Base-by-base conservation (phyloP, 768 basidiomycete genomes). In the Tulasnella sp. region DNA sequence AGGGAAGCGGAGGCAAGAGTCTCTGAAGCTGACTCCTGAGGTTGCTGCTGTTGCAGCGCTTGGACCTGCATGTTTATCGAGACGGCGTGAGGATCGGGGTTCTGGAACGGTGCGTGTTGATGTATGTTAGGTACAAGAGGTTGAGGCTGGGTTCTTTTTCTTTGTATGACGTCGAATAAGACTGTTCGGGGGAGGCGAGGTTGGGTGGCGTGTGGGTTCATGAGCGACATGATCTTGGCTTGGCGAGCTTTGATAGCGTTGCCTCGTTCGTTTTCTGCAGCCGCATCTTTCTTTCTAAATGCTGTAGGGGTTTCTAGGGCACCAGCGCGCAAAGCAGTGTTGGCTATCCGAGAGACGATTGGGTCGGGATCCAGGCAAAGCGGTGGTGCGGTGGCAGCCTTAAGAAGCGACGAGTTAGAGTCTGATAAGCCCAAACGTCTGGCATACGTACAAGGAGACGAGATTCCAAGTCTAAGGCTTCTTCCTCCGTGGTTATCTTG, bases 301-400 rank as follows among this genome's bases (percentile, higher is more conserved):
- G 77, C 69, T 10, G 77, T 57, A 0, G 94, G 91, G 23, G 87
- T 84, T 1, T 93, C 92, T 20, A 90, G 87, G n/a, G 90, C 88
- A 0, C 93, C 91, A 0, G 91, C 90, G 76, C 92, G 86, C 61
- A 92, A 85, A 6, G 93, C 87, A 80, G 90, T 89, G 82, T 95
- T 95, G 13, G 89, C 92, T 29, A 93, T 88, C 57, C 93, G 89
- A 29, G 90, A 88, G 46, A 95, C 87, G 82, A 91, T 91, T 1
- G 91, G 90, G 81, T 95, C 89, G 3, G 94, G 93, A 80, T 93
- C 90, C 39, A 95, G 87, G 82, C 93, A 95, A 69, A 95, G 85
- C 6, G 93, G 91, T 6, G 91, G 88, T 0, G 91, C 85, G 5
- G 92, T 93, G 20, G 93, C 90, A 70, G 93, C 86, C 93, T 95